Percentiles rank a stretch among this genome's conserved stretches.
phyloP scores from a whole-genome alignment of 2,329 filamentous ascomycete genomes.

The Exophiala viscosa region DNA sequence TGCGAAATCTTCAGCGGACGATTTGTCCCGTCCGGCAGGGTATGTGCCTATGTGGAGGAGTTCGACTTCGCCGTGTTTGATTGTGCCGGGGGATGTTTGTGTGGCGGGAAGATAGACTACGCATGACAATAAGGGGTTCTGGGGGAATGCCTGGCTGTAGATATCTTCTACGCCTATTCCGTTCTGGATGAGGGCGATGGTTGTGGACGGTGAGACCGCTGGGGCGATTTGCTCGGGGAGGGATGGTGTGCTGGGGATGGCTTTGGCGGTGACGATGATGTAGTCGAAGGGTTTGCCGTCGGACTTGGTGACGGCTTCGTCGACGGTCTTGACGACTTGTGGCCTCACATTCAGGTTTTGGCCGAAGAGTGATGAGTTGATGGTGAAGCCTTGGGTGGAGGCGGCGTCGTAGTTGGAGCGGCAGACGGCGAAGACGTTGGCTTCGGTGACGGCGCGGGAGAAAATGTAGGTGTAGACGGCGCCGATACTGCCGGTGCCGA shows the following conservation, averaged over 20 bases:
- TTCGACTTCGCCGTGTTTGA: conserved; percentile 47
- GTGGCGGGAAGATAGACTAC: conserved; percentile 55
- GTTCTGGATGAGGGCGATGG: conserved; percentile 60
- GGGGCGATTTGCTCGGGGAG: conserved; percentile 37
- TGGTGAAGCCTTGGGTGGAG: conserved; percentile 29
- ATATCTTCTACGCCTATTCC: conserved; percentile 59
- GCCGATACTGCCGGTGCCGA: conserved; percentile 35
- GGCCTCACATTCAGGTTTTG: conserved; percentile 27
- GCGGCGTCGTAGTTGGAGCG: conserved; percentile 34
- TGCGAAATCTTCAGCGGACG: conserved; percentile 36
- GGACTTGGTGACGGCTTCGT: conserved; percentile 22
- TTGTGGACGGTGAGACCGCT: conserved; percentile 41
- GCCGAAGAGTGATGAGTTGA: conserved; percentile 30
- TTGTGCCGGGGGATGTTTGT: conserved; percentile 47
- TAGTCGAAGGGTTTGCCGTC: conserved; percentile 40
- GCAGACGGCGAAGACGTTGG: conserved; percentile 33
- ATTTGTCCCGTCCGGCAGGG: conserved; percentile 36
- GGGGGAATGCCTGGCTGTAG: conserved; percentile 48
- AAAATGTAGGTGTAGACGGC: conserved; percentile 32
- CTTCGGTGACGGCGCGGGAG: conserved; percentile 25
- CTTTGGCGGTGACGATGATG: conserved; percentile 48
- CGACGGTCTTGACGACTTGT: conserved; percentile 23
- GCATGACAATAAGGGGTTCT: conserved; percentile 53
- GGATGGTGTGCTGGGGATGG: conserved; percentile 39
- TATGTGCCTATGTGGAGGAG: conserved; percentile 50